Percentiles rank a stretch among this genome's conserved stretches.
phyloP scores from a whole-genome alignment of 129 eudicot species.

The Artemisia tridentata region DNA sequence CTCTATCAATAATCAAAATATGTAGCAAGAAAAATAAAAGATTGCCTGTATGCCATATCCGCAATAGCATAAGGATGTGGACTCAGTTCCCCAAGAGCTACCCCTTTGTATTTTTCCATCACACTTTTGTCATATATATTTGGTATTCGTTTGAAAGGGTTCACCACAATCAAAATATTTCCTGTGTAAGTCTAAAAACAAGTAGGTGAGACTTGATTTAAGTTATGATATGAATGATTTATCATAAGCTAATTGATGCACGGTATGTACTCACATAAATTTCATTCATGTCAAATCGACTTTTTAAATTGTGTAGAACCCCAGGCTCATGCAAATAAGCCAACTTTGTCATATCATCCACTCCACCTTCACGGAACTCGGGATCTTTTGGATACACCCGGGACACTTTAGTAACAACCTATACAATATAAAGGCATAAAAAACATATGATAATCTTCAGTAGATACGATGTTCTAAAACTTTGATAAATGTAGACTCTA shows the following conservation, averaged over 20 bases:
- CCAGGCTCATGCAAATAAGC: conserved; percentile 92
- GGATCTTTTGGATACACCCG: conserved; percentile 60
- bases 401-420: conserved; percentile 50
- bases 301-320: conserved; percentile 67
- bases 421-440: conserved; percentile 16
- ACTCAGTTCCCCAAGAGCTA: conserved; percentile 67
- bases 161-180: conserved; percentile 85
- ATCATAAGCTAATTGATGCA: conserved; percentile 16
- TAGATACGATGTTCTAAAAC: conserved; percentile 5
- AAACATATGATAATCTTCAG: background rate
- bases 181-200: conserved; percentile 87
- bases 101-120: conserved; percentile 75
- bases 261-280: conserved; percentile 62
- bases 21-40: conserved; percentile 4
- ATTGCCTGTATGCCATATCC: conserved; percentile 84
- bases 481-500: background rate
- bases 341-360: conserved; percentile 93
- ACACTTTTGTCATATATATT: conserved; percentile 57
- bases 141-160: conserved; percentile 81
- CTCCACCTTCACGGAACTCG: conserved; percentile 63
- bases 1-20: conserved; percentile 2
- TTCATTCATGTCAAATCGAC: conserved; percentile 66
- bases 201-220: conserved; percentile 15
- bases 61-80: conserved; percentile 97
- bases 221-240: background rate